These are phyloP conservation scores for Pythium utonaiense DNA, from an alignment of 352 stramenopile genomes.

Conservation along the genomic window DNA sequence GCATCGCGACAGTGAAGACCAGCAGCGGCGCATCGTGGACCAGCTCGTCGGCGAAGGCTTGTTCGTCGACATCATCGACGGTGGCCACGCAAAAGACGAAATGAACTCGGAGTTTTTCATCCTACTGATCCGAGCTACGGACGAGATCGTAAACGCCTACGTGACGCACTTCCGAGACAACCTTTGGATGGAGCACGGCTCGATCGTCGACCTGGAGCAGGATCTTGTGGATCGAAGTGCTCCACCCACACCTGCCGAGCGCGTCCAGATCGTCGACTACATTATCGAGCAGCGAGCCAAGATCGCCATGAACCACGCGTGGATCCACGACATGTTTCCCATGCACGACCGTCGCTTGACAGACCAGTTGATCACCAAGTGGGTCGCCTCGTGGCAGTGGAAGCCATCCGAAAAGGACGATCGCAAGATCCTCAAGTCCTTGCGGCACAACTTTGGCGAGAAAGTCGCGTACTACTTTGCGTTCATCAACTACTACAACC, in stretches of 20 bases:
- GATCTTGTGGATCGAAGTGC: conserved; percentile 61
- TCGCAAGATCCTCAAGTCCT: conserved; percentile 55
- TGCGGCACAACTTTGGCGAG: conserved; percentile 82
- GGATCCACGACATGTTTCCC: conserved; percentile 83
- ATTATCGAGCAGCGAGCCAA: conserved; percentile 78
- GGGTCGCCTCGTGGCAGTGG: conserved; percentile 59
- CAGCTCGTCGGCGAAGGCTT: conserved; percentile 69
- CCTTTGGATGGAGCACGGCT: conserved; percentile 78
- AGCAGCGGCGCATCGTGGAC: conserved; percentile 76
- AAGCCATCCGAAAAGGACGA: conserved; percentile 39
- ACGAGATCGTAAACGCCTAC: conserved; percentile 56
- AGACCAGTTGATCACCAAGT: conserved; percentile 62
- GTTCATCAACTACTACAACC: conserved; percentile 85
- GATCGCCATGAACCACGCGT: conserved; percentile 48
- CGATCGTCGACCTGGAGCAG: conserved; percentile 72
- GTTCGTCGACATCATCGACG: conserved; percentile 82
- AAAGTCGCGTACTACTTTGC: conserved; percentile 88
- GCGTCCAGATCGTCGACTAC: conserved; percentile 82
- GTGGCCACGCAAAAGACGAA: conserved; percentile 71
- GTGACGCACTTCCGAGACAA: conserved; percentile 67
- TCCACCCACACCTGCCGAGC: conserved; percentile 67
- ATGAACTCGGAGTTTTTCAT: conserved; percentile 84
- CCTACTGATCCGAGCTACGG: conserved; percentile 57
- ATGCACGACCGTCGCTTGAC: conserved; percentile 75
- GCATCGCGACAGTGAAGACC: conserved; percentile 67